These are phyloP conservation scores for Exophiala sp. DNA, from an alignment of 2,329 filamentous ascomycete species.

Conservation along the genomic window DNA sequence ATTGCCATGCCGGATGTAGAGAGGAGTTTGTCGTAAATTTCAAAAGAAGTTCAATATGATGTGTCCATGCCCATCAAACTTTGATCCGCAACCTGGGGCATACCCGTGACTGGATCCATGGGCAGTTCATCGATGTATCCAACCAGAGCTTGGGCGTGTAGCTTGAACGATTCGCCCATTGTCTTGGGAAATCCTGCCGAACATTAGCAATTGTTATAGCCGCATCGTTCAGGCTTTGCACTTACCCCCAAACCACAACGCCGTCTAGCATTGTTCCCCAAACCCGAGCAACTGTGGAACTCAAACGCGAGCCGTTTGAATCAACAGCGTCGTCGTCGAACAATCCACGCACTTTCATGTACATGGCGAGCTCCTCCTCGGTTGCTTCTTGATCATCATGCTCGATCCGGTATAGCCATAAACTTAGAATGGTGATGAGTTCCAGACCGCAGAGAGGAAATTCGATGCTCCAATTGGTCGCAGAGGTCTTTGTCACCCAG, in stretches of 20 bases:
- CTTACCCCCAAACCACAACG: constrained; percentile 98
- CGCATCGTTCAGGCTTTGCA: constrained; percentile 32
- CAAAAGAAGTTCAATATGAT: constrained; percentile 20
- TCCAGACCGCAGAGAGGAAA: constrained; percentile 95
- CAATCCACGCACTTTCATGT: constrained; percentile 50
- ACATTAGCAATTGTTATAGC: constrained; percentile 33
- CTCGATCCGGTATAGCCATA: constrained; percentile 99
- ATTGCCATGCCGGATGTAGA: constrained; percentile 19
- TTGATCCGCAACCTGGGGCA: constrained; percentile 26
- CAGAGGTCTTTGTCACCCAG: constrained; percentile 95
- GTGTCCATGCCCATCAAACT: constrained; percentile 25
- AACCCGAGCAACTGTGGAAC: constrained; percentile 87
- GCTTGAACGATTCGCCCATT: constrained; percentile 96
- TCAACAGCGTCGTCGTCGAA: constrained; percentile 89
- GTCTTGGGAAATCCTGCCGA: constrained; percentile 57
- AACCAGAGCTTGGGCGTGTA: constrained; percentile 88
- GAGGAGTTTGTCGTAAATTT: constrained; percentile 11
- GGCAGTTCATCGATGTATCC: constrained; percentile 81
- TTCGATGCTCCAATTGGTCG: constrained; percentile 98
- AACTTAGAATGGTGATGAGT: constrained; percentile 91
- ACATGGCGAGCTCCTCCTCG: constrained; percentile 79
- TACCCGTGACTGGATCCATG: constrained; percentile 35
- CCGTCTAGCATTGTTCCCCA: constrained; percentile 99
- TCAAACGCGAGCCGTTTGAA: constrained; percentile 60
- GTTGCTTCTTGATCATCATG: constrained; percentile 90